Conservation (phyloP, 73 alveolate species). For the Tetrahymena elliotti region DNA sequence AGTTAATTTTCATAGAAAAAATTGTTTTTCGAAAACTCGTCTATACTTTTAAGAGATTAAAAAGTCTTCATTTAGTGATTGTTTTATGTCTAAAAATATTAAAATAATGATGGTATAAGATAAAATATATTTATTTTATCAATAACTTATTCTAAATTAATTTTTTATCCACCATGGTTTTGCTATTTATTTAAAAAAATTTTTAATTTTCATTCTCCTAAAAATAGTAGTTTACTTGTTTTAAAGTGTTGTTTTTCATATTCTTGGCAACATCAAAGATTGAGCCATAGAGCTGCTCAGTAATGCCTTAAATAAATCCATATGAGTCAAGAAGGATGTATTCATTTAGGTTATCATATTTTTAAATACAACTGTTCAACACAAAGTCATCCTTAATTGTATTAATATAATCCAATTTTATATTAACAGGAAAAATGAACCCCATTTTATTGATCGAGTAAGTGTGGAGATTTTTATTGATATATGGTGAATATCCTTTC, state of each 20-base stretch:
- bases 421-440: neutral
- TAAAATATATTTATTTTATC: neutral
- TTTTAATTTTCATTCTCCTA: neutral
- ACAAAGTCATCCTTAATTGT: neutral
- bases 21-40: neutral
- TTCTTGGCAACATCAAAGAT: neutral
- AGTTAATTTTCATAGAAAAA: neutral
- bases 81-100: neutral
- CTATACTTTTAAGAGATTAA: neutral
- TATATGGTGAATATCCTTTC: neutral
- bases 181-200: neutral
- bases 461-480: neutral
- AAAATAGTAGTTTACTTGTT: neutral
- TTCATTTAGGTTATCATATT: neutral
- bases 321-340: neutral
- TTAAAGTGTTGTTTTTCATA: neutral
- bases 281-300: neutral
- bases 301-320: neutral
- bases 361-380: neutral
- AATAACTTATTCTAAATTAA: neutral
- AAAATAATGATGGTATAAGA: neutral
- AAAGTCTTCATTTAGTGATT: neutral
- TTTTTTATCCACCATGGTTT: neutral
- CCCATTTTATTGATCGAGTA: neutral
- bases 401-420: neutral